Evolutionary conservation across 306 rosid species (phyloP), one percentile per base, ranked within the genome.

Genomic region (Castanea crenata): DNA sequence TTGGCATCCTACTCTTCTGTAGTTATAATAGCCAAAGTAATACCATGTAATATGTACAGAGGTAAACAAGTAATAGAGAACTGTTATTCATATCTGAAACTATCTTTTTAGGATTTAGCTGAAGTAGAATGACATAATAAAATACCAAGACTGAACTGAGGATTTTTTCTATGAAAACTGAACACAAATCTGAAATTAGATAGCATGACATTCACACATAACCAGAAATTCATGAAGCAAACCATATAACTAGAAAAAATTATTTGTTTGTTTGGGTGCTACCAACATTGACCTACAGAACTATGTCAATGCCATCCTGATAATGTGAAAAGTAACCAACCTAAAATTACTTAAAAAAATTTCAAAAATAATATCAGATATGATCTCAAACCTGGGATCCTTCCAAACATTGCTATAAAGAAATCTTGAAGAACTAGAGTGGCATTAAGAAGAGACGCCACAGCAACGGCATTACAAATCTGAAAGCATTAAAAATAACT

Each of bases 331-430:
- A 31, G 34, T 27, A 64, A 59, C 44, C 34, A 63, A 35, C 18
- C 29, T 75, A 46, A 7, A 38, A 46, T 23, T 12, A 74, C 14
- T 18, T 18, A 27, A 68, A 81, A 59, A n/a, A 61, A 55, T 74
- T 62, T 65, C 46, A 27, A 34, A 29, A 51, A 25, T 62, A 70
- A 19, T 57, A 15, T 55, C 38, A 35, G 73, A 58, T 49, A 71
- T 58, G 74, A 71, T 69, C 34, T 78, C 80, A 35, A 76, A 95
- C 99, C 99, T 95, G 0, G 99, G 98, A 83, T 95, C 99, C 75
- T 91, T 95, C 99, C 99, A 95, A 31, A 95, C 98, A 54, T 91
- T 95, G 87, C 99, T 95, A 91, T 91, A 91, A 38, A 93, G 87
- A 76, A 86, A 95, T 61, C 82, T 83, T 70, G 99, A 79, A 89